phyloP scores from a whole-genome alignment of 306 rosid genomes.

The Ceratonia siliqua region DNA sequence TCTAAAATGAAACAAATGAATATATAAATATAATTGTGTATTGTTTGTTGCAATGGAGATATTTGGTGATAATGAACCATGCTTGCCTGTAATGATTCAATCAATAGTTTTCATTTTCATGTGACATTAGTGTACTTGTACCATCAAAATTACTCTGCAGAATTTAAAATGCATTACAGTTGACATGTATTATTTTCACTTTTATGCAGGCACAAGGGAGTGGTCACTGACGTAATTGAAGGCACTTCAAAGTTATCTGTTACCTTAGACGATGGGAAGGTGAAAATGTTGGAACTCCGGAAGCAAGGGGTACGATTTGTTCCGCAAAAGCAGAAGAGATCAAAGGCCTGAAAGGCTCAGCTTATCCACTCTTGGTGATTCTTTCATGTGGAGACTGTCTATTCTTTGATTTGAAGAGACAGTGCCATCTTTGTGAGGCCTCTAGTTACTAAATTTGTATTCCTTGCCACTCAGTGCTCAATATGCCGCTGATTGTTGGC shows the following conservation, averaged over 20 bases:
- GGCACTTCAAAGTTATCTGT: conserved; percentile 73
- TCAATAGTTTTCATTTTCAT: not conserved
- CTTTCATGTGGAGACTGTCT: conserved; percentile 10
- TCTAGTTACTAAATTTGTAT: not conserved
- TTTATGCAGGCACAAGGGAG: conserved; percentile 81
- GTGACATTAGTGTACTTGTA: not conserved
- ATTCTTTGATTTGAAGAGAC: conserved; percentile 29
- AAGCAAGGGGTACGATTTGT: conserved; percentile 73
- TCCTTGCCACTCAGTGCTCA: not conserved
- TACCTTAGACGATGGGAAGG: conserved; percentile 71
- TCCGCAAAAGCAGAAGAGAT: conserved; percentile 76
- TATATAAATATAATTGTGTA: not conserved
- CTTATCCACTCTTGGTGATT: conserved; percentile 2
- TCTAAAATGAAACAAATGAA: not conserved
- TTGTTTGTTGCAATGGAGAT: not conserved
- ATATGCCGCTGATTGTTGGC: not conserved
- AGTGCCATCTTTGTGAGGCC: not conserved
- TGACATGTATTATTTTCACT: not conserved
- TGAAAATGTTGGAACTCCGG: conserved; percentile 69
- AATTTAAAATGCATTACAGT: not conserved
- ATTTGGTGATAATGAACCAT: not conserved
- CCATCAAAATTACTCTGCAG: not conserved
- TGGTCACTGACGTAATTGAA: conserved; percentile 64
- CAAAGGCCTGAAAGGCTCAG: conserved; percentile 45
- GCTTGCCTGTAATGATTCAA: not conserved